A percentile compares a stretch with the other conserved stretches of the same genome.
These are phyloP conservation scores for Solanum medicagineum DNA, from an alignment of 257 asterid genomes.

Conservation along the genomic window DNA sequence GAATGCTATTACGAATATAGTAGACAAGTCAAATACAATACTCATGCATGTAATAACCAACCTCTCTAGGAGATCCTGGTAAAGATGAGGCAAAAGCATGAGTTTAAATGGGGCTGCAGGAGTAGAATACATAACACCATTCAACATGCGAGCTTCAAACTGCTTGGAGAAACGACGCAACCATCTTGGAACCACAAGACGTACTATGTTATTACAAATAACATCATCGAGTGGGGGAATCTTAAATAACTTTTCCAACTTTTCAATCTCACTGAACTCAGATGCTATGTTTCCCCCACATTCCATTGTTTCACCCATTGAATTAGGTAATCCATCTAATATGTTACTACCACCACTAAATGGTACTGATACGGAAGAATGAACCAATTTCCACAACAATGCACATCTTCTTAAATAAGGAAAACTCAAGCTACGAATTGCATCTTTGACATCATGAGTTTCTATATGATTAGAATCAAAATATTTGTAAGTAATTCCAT, in stretches of 20 bases:
- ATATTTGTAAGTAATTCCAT: constrained; percentile 35
- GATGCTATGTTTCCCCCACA: constrained; percentile 7
- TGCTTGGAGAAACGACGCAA: constrained; percentile 40
- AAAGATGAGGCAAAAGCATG: constrained; percentile 73
- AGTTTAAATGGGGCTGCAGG: constrained; percentile 83
- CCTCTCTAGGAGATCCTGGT: constrained; percentile 94
- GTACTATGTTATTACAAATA: constrained; percentile 36
- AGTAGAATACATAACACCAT: constrained; percentile 29
- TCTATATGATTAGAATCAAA: constrained; percentile 42
- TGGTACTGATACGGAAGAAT: constrained; percentile 40
- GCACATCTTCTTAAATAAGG: constrained; percentile 92
- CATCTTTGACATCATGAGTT: constrained; percentile 36
- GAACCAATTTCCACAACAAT: constrained; percentile 73
- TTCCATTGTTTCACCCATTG: constrained; percentile 25
- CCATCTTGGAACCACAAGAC: constrained; percentile 55
- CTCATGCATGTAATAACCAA: constrained; percentile 7
- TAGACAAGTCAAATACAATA: neutral
- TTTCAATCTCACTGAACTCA: constrained; percentile 54
- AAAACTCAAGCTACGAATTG: constrained; percentile 61
- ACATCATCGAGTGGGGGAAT: constrained; percentile 62
- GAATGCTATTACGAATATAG: neutral
- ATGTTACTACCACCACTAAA: constrained; percentile 38
- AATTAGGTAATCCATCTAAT: constrained; percentile 26
- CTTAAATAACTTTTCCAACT: constrained; percentile 62
- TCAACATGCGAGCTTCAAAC: constrained; percentile 24